Conservation (phyloP, 1,284 basidiomycete genomes). For the Malassezia globosa region DNA sequence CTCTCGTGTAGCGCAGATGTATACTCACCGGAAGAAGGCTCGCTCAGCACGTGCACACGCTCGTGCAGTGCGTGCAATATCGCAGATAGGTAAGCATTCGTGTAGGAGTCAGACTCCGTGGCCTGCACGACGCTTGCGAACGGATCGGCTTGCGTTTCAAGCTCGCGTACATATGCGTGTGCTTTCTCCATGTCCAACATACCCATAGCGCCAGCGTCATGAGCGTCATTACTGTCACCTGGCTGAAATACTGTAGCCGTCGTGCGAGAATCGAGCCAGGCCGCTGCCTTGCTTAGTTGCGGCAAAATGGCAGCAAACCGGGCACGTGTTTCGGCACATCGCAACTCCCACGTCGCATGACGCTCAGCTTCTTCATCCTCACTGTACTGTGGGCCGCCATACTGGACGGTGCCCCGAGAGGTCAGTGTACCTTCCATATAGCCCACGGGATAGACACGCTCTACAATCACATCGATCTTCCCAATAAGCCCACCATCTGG, state of each 20-base stretch:
- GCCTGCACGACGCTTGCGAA: too few relatives aligned
- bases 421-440: conserved; percentile 41
- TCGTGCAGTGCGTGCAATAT: conserved; percentile 6
- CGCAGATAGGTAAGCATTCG: neutral
- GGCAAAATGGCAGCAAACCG: conserved; percentile 17
- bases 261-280: conserved; percentile 19
- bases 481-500: conserved; percentile 69
- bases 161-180: neutral
- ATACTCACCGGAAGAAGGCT: conserved; percentile 8
- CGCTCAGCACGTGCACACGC: conserved; percentile 15
- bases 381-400: conserved; percentile 40
- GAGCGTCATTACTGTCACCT: neutral
- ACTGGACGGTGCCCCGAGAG: conserved; percentile 5
- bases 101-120: neutral
- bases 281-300: conserved; percentile 8
- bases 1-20: conserved; percentile 50
- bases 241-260: conserved; percentile 1
- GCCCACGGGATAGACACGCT: conserved; percentile 53
- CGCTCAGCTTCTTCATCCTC: conserved; percentile 53
- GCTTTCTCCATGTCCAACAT: neutral
- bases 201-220: neutral
- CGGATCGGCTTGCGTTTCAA: conserved; percentile 15
- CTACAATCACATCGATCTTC: conserved; percentile 64
- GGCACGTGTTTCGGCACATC: conserved; percentile 23
- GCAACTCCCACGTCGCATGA: conserved; percentile 58